Percentiles rank a stretch among this genome's conserved stretches.
Conservation (phyloP, 169 alveolate genomes). For the Fabrea salina region DNA sequence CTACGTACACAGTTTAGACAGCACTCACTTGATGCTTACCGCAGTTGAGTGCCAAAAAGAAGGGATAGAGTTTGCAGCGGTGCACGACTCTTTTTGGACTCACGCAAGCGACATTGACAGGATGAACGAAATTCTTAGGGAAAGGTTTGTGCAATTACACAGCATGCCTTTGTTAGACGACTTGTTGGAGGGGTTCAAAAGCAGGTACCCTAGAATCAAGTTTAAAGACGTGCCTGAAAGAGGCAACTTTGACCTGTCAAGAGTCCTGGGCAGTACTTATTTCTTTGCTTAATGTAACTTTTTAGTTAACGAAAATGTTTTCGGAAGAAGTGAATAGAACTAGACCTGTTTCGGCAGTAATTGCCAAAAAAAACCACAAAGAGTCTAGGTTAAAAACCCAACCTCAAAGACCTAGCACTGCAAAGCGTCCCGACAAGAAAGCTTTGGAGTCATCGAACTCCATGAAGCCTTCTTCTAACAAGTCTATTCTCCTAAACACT, state of each 20-base stretch:
- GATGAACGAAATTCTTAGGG: conserved; percentile 84
- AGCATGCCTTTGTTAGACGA: conserved; percentile 87
- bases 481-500: too few relatives aligned
- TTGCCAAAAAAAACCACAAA: too few relatives aligned
- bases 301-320: too few relatives aligned
- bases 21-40: conserved; percentile 95
- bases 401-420: too few relatives aligned
- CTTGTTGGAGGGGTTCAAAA: conserved; percentile 70
- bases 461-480: too few relatives aligned
- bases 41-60: conserved; percentile 83
- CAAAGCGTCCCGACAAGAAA: too few relatives aligned
- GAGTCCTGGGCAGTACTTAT: conserved; percentile 55
- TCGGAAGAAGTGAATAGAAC: too few relatives aligned
- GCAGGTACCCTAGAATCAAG: conserved; percentile 68
- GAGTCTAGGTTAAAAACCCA: too few relatives aligned
- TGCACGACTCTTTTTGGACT: conserved; percentile 96
- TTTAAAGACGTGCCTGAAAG: conserved; percentile 68
- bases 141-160: conserved; percentile 87
- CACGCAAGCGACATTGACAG: conserved; percentile 92
- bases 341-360: too few relatives aligned
- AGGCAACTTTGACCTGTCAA: conserved; percentile 66
- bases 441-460: too few relatives aligned
- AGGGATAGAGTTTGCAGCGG: conserved; percentile 92
- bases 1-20: conserved; percentile 94
- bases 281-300: conserved; percentile 65